Conservation (phyloP, 208 protist genomes). For the Strigomonas galati region DNA sequence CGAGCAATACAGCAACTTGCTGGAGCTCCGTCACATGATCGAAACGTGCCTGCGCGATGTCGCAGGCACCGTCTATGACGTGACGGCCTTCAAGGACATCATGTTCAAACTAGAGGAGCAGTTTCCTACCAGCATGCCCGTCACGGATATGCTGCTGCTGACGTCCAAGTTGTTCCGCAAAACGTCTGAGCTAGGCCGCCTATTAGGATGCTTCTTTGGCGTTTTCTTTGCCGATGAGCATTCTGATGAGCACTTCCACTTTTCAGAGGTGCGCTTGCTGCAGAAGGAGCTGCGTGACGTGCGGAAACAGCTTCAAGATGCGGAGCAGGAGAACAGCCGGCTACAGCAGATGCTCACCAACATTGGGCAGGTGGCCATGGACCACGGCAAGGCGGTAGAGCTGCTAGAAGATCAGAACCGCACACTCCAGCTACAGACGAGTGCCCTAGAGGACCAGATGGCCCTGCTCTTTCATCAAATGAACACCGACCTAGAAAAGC, state of each 20-base stretch:
- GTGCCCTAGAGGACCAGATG: constrained; percentile 90
- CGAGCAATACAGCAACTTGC: constrained; percentile 73
- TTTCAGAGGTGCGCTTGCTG: constrained; percentile 80
- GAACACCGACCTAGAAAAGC: constrained; percentile 69
- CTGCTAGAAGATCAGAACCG: constrained; percentile 83
- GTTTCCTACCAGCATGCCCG: constrained; percentile 62
- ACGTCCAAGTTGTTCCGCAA: constrained; percentile 86
- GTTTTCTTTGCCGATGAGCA: constrained; percentile 85
- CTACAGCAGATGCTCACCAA: constrained; percentile 80
- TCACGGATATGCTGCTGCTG: constrained; percentile 85
- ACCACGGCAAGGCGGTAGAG: constrained; percentile 80
- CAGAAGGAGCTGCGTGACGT: constrained; percentile 66
- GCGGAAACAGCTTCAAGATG: constrained; percentile 47
- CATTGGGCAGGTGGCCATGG: constrained; percentile 66
- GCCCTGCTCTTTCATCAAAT: constrained; percentile 87
- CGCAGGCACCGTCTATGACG: constrained; percentile 79
- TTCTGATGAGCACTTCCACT: constrained; percentile 86
- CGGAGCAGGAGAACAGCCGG: constrained; percentile 54
- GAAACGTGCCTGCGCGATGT: constrained; percentile 64
- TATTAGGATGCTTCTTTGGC: constrained; percentile 85
- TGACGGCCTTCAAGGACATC: constrained; percentile 88
- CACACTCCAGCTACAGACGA: constrained; percentile 77
- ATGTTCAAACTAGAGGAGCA: constrained; percentile 75
- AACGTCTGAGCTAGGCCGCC: constrained; percentile 66
- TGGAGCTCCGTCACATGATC: constrained; percentile 67